Evolutionary conservation across 139 green algal genomes (phyloP), one percentile per base, ranked within the genome.

Genomic region (Chlamydomonas eustigma): DNA sequence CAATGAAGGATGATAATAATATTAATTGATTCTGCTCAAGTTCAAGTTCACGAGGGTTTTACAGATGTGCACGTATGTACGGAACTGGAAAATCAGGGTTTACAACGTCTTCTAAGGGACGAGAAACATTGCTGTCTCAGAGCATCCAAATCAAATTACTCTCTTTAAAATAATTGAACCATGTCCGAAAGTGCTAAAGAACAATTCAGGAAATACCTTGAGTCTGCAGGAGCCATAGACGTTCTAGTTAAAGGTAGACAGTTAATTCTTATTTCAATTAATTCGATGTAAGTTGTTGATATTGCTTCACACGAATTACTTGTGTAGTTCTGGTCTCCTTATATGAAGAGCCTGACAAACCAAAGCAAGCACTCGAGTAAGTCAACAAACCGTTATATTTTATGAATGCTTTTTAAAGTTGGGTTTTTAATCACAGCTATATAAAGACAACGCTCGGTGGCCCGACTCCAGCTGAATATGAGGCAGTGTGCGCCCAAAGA

Each of bases 301-400:
- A n/a, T n/a, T n/a, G n/a, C n/a, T n/a, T n/a, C n/a, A n/a, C n/a
- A n/a, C n/a, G n/a, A n/a, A n/a, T n/a, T n/a, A 32, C 32, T 70
- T 6, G 18, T 79, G 73, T 83, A 92, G 89, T 91, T 51, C 87
- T 93, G 1, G 89, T 93, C 12, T 79, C 80, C 3, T 76, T 93
- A 22, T 93, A 93, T 64, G 89, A 93, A 71, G 89, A 93, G 84
- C 87, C 87, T 5, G 81, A 88, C 36, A 93, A 92, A 74, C 89
- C 89, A 6, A 88, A 82, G 74, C 63, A 80, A 30, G 89, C 87
- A 3, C 78, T 91, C 8, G 87, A 92, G 86, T 90, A 51, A 88
- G 86, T 81, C 6, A 4, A 1, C 6, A 2, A 2, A 18, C 22
- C 24, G 50, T 35, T 70, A 70, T 35, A 22, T 37, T 28, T 22